phyloP scores from a whole-genome alignment of 371 early-diverging fungal species.

The Mortierella polycephala region DNA sequence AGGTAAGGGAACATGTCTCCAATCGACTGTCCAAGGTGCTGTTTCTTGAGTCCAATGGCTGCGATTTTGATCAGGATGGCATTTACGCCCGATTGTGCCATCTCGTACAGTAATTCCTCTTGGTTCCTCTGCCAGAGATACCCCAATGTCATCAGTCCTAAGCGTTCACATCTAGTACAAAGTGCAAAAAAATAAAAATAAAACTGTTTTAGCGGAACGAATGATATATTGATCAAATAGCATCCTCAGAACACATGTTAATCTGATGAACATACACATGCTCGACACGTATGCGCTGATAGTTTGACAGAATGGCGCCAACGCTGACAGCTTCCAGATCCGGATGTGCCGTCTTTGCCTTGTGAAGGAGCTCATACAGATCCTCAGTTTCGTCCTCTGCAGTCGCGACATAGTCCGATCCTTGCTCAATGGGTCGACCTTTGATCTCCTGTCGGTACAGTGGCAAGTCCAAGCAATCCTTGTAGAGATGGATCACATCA shows the following conservation, averaged over 20 bases:
- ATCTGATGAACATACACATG: conserved; percentile 73
- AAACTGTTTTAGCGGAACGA: background rate
- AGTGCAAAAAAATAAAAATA: background rate
- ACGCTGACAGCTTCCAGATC: conserved; percentile 93
- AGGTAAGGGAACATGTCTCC: conserved; percentile 81
- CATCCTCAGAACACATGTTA: background rate
- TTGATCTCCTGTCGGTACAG: conserved; percentile 84
- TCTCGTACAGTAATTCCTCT: conserved; percentile 85
- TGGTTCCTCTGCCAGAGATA: conserved; percentile 97
- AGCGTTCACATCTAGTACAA: conserved; percentile 76
- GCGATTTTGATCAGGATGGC: conserved; percentile 97
- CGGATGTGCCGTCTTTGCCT: conserved; percentile 70
- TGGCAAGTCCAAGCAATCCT: conserved; percentile 93
- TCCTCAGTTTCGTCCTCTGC: conserved; percentile 98
- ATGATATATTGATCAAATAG: too few species aligned
- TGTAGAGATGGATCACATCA: conserved; percentile 86
- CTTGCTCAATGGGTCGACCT: conserved; percentile 78
- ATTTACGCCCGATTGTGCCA: conserved; percentile 88
- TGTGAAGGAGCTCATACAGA: conserved; percentile 78
- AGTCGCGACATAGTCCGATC: conserved; percentile 72
- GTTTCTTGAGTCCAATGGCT: conserved; percentile 77
- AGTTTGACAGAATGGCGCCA: conserved; percentile 98
- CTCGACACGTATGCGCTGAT: conserved; percentile 98
- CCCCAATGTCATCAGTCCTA: conserved; percentile 86
- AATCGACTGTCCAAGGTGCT: conserved; percentile 86